phyloP scores from a whole-genome alignment of 345 rosid species.

The Acer saccharum region DNA sequence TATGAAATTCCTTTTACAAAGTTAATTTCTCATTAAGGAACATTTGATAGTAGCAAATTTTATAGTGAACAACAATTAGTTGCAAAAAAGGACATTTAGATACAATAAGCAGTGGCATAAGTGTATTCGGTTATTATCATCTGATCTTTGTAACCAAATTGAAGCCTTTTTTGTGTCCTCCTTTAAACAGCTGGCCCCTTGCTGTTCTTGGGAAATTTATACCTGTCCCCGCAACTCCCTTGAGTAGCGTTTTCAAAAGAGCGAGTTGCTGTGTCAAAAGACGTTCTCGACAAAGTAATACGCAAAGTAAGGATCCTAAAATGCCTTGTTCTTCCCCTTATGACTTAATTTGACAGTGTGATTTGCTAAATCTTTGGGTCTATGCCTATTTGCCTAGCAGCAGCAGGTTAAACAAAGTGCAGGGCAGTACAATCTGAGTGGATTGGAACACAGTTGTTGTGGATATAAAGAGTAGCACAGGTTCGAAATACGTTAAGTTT shows the following conservation, averaged over 20 bases:
- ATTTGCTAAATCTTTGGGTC: background rate
- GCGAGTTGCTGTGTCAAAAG: constrained; percentile 4
- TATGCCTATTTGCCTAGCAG: background rate
- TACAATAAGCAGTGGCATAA: background rate
- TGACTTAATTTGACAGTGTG: background rate
- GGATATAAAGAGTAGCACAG: background rate
- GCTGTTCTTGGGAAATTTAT: constrained; percentile 71
- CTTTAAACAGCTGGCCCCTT: constrained; percentile 78
- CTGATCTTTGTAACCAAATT: background rate
- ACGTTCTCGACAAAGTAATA: background rate
- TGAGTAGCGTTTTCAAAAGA: constrained; percentile 26
- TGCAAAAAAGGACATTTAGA: background rate
- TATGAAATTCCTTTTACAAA: background rate
- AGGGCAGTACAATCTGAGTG: background rate
- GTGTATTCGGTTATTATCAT: background rate
- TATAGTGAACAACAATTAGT: no score
- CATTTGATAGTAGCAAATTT: no score
- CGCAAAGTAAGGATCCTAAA: constrained; percentile 21
- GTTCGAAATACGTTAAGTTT: background rate
- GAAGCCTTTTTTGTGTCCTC: background rate
- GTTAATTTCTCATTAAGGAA: background rate
- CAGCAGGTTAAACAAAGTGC: background rate
- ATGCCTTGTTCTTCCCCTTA: background rate
- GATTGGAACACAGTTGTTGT: background rate
- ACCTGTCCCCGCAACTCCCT: constrained; percentile 71